Conservation (phyloP, 306 rosid genomes). For the Comarum palustre region DNA sequence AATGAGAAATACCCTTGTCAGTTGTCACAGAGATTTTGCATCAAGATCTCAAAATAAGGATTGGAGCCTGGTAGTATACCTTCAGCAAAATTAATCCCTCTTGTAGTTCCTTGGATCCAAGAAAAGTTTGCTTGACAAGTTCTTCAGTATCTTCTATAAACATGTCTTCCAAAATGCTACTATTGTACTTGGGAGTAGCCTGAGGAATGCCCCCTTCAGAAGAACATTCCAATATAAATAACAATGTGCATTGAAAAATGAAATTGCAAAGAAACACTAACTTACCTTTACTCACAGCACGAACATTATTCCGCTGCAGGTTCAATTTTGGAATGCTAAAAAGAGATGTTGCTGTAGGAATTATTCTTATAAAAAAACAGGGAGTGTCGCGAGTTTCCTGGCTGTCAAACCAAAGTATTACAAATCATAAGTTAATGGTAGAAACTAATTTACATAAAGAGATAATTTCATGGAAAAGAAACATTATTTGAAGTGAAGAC, state of each 20-base stretch:
- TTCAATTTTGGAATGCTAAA: slow-evolving; percentile 57
- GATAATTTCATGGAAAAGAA: neutral
- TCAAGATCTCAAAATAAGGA: neutral
- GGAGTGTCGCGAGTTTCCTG: slow-evolving; percentile 41
- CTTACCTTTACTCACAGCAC: slow-evolving; percentile 53
- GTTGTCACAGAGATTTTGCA: neutral
- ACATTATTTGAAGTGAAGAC: neutral
- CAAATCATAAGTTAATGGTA: slow-evolving; percentile 12
- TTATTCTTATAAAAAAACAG: slow-evolving; percentile 54
- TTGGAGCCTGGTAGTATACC: slow-evolving; percentile 40
- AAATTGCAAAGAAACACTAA: neutral
- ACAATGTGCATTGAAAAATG: slow-evolving; percentile 17
- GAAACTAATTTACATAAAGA: neutral
- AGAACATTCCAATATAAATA: slow-evolving; percentile 4
- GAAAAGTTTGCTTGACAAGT: slow-evolving; percentile 42
- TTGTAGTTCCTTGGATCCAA: slow-evolving; percentile 68
- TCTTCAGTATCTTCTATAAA: slow-evolving; percentile 54
- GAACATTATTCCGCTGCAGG: slow-evolving; percentile 66
- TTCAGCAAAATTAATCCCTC: slow-evolving; percentile 67
- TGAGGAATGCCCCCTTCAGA: slow-evolving; percentile 45
- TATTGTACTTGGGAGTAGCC: slow-evolving; percentile 82
- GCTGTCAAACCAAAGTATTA: slow-evolving; percentile 37
- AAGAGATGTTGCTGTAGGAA: slow-evolving; percentile 58
- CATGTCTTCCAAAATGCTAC: slow-evolving; percentile 89
- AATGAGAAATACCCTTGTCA: slow-evolving; percentile 20